These are phyloP conservation scores for Sabuloglossum arenarium DNA, from an alignment of 495 filamentous ascomycete genomes.

Conservation along the genomic window DNA sequence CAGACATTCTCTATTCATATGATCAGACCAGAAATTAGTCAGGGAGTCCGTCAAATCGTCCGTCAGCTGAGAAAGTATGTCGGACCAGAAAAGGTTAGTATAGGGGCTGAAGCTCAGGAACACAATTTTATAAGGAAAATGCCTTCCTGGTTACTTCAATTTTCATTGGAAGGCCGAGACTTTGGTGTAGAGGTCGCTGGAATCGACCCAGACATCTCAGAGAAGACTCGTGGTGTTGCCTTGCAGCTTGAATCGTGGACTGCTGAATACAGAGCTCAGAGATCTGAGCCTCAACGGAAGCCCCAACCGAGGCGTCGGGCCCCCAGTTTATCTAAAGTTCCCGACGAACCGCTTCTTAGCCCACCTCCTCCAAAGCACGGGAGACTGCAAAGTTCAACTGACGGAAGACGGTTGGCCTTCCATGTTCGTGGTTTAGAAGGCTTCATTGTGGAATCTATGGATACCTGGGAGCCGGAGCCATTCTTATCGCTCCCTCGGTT, in stretches of 20 bases:
- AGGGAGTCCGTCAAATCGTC: slow-evolving; percentile 79
- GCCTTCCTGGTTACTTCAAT: slow-evolving; percentile 67
- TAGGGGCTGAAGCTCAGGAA: slow-evolving; percentile 27
- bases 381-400: slow-evolving; percentile 37
- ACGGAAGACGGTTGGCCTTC: slow-evolving; percentile 64
- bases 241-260: slow-evolving; percentile 80
- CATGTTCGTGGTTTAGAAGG: slow-evolving; percentile 69
- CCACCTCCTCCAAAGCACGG: slow-evolving; percentile 34
- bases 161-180: slow-evolving; percentile 69
- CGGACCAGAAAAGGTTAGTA: slow-evolving; percentile 36
- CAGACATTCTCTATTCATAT: slow-evolving; percentile 79
- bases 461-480: slow-evolving; percentile 65
- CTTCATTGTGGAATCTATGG: slow-evolving; percentile 70
- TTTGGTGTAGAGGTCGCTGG: slow-evolving; percentile 84
- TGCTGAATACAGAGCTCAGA: slow-evolving; percentile 74
- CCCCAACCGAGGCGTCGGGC: slow-evolving; percentile 31
- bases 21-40: slow-evolving; percentile 75
- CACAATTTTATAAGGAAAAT: slow-evolving; percentile 55
- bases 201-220: slow-evolving; percentile 59
- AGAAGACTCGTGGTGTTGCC: slow-evolving; percentile 56
- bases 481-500: slow-evolving; percentile 74
- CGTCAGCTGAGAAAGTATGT: slow-evolving; percentile 49
- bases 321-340: not conserved
- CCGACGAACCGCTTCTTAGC: slow-evolving; percentile 25
- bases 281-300: slow-evolving; percentile 27